Percentiles rank a stretch among this genome's conserved stretches.
Evolutionary conservation across 2,329 filamentous ascomycete genomes (phyloP).

Genomic region (Diplodia intermedia): DNA sequence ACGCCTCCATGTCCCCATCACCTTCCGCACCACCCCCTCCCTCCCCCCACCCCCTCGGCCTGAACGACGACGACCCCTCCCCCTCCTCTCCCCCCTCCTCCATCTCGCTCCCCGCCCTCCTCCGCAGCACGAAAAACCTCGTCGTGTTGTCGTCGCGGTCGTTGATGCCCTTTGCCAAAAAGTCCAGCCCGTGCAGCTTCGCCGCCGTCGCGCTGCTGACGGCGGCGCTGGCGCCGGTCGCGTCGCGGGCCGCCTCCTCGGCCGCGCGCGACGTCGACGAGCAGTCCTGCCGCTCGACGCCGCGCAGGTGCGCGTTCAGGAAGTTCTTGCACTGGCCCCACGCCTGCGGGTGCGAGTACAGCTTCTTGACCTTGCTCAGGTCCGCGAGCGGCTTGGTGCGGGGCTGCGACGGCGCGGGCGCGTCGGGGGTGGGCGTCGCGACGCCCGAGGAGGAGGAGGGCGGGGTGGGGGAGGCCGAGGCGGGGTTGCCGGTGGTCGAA

Average conservation of each 20-base stretch:
- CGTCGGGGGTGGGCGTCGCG: conserved; percentile 58
- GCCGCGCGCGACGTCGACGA: conserved; percentile 86
- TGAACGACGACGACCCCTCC: background rate
- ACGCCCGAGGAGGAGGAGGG: conserved; percentile 46
- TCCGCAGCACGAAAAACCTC: conserved; percentile 73
- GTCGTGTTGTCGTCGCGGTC: conserved; percentile 80
- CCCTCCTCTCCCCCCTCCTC: conserved; percentile 11
- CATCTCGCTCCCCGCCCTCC: conserved; percentile 31
- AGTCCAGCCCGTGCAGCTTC: conserved; percentile 68
- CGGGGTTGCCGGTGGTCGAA: conserved; percentile 3
- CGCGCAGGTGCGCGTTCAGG: conserved; percentile 71
- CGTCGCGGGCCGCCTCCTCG: conserved; percentile 70
- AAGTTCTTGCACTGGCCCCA: conserved; percentile 89
- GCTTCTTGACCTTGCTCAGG: conserved; percentile 69
- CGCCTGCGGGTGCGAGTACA: conserved; percentile 95
- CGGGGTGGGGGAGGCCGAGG: background rate
- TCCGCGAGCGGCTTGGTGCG: conserved; percentile 57
- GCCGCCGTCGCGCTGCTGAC: conserved; percentile 80
- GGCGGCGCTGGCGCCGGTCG: conserved; percentile 71
- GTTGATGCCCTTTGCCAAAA: conserved; percentile 74
- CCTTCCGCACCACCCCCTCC: background rate
- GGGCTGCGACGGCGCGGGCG: conserved; percentile 55
- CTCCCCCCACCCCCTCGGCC: conserved; percentile 3
- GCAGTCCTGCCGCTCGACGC: conserved; percentile 80
- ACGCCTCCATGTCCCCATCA: conserved; percentile 35